phyloP scores from a whole-genome alignment of 2,329 filamentous ascomycete species.

The Teratosphaeria epicoccoides region DNA sequence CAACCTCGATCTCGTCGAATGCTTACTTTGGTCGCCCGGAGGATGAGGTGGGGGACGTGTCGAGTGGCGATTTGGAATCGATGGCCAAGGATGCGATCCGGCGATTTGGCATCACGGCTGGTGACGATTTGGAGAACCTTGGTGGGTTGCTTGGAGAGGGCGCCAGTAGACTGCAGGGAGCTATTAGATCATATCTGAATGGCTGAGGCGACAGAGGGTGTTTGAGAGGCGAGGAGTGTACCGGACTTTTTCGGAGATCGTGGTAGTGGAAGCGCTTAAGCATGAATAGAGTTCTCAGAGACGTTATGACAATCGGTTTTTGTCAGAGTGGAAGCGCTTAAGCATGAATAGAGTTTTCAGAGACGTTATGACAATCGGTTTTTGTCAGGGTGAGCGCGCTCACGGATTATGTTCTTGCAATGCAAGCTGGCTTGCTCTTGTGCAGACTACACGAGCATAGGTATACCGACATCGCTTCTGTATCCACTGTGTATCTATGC shows the following conservation, averaged over 20 bases:
- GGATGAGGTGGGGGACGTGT: conserved; percentile 45
- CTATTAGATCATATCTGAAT: conserved; percentile 28
- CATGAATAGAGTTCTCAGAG: not conserved
- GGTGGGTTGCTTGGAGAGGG: conserved; percentile 75
- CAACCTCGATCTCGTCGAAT: conserved; percentile 85
- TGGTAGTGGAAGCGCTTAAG: not conserved
- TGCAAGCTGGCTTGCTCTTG: too few species aligned
- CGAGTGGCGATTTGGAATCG: conserved; percentile 62
- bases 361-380: not conserved
- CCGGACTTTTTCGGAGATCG: too few species aligned
- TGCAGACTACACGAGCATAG: too few species aligned
- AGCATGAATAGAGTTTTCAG: not conserved
- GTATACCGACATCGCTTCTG: too few species aligned
- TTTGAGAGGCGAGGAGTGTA: not conserved
- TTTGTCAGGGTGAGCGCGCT: too few species aligned
- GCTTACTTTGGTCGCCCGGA: conserved; percentile 94
- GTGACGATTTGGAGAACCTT: conserved; percentile 89
- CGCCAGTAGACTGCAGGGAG: conserved; percentile 69
- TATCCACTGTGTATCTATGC: too few species aligned
- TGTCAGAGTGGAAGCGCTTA: not conserved
- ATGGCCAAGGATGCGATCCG: conserved; percentile 93
- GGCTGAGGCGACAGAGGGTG: conserved; percentile 6
- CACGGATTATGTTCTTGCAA: too few species aligned
- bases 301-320: not conserved
- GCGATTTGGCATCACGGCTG: conserved; percentile 88